Evolutionary conservation across 2,329 filamentous ascomycete genomes (phyloP), one percentile per base, ranked within the genome.

Genomic region (Laburnicola sp.): DNA sequence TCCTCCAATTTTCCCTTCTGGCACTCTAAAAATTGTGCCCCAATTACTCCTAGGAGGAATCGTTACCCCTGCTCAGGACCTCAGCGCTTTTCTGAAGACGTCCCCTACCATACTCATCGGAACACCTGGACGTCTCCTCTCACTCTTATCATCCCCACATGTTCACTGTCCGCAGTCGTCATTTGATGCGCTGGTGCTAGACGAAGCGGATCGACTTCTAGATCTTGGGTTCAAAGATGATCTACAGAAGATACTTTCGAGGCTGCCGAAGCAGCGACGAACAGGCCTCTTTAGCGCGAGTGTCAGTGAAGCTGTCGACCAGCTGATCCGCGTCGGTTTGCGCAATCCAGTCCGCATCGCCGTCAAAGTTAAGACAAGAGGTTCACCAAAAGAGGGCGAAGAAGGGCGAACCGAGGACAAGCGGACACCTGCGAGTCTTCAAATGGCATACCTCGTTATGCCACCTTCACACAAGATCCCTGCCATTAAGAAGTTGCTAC

Each of bases 141-240:
- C 97, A 67, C 82, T 99, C 0, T 80, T 99, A 3, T 86, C 87
- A 0, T 96, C 91, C 1, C 88, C 86, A 1, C 88, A 96, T 65
- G 91, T 96, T 10, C 89, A 95, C 70, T 92, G 89, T 62, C 86
- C 90, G 0, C 88, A 93, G 54, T 91, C 89, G 1, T 89, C 89
- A 0, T 97, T 99, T 60, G 93, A 99, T 70, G 85, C 91, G 43
- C 82, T 99, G 8, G 89, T 99, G 3, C 81, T 99, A 31, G 94
- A 99, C 68, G 94, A 99, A 76, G 94, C 93, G 43, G 94, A 99
- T 73, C 83, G 94, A 52, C 77, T 99, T 25, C 79, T 99, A 8
- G 94, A 99, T 74, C 81, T 97, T 22, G 94, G 95, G 4, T 97
- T 99, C 75, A 94, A 95, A 71, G 86, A 89, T 49, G 91, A 96